phyloP scores from a whole-genome alignment of 139 green algal species.

The Nannochloris sp. region DNA sequence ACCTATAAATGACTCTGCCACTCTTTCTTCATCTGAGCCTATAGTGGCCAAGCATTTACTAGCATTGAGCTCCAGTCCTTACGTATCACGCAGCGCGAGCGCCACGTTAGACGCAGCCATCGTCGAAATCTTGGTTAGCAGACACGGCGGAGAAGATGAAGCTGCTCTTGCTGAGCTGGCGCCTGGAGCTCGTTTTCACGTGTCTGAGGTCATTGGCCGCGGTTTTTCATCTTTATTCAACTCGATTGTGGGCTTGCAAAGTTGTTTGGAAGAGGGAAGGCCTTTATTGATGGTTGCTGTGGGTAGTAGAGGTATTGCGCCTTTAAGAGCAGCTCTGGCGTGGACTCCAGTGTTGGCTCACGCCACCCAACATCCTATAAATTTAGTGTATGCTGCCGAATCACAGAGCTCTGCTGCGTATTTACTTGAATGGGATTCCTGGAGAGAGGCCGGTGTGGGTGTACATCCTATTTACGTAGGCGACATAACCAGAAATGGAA shows the following conservation, averaged over 20 bases:
- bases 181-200: constrained; percentile 41
- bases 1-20: no score
- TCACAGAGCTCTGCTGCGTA: constrained; percentile 47
- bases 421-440: constrained; percentile 68
- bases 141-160: constrained; percentile 19
- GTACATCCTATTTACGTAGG: neutral
- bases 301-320: constrained; percentile 52
- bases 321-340: constrained; percentile 47
- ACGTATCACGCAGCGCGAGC: constrained; percentile 51
- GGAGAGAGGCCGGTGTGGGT: constrained; percentile 64
- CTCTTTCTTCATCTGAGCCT: no score
- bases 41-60: constrained; percentile 13
- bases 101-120: constrained; percentile 60
- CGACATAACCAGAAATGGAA: no score
- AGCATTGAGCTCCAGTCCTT: constrained; percentile 49
- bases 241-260: constrained; percentile 35
- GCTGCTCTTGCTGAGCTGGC: constrained; percentile 37
- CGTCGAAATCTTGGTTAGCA: constrained; percentile 61
- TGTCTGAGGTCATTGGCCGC: constrained; percentile 58
- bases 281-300: constrained; percentile 56
- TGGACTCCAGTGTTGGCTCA: constrained; percentile 67
- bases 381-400: constrained; percentile 16
- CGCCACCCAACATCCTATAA: constrained; percentile 32
- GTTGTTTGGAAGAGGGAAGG: constrained; percentile 54
- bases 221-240: constrained; percentile 67